Base-by-base conservation (phyloP, 2,329 filamentous ascomycete species). In the Xenoacremonium recifei region DNA sequence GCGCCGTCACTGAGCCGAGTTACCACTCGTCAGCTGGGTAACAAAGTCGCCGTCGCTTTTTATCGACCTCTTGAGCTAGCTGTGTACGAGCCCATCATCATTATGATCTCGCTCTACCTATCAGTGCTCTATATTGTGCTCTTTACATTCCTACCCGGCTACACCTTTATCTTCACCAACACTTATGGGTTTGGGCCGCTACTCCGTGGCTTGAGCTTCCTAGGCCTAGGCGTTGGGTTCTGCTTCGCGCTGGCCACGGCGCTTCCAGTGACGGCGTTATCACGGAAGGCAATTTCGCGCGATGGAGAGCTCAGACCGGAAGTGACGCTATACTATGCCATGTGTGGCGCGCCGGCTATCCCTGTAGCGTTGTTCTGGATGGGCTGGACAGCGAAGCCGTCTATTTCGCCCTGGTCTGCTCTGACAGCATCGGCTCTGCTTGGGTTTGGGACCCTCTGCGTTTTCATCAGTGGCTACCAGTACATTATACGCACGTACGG, bases 1-100 rank as follows among this genome's bases (percentile, higher is more conserved):
- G 76, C 81, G 6, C n/a, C n/a, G n/a, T n/a, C n/a, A n/a, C n/a
- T n/a, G n/a, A 83, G 85, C 41, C 84, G 87, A 60, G 77, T 75
- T 39, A 60, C 79, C 3, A 48, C 51, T 4, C 53, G 55, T 49
- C 67, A 80, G 35, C 69, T 76, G 29, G 80, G 80, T 4, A 76
- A 85, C 35, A 57, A 67, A 3, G 62, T 68, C 10, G 76, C 71
- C 1, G 60, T 77, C 10, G 57, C 75, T 30, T 67, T 67, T 50
- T 64, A 64, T 3, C 56, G 71, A 0, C 71, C 71, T 0, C 72
- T 70, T 18, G 42, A 62, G 17, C 66, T 69, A 57, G n/a, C 29
- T 6, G 39, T 64, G 1, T 61, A 57, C 0, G 67, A 69, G 35
- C 65, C 64, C 0, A 68, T 68, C 21, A 67, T 67, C 7, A 52